These are phyloP conservation scores for Serpula lacrymans DNA, from an alignment of 768 basidiomycete genomes.

Conservation along the genomic window DNA sequence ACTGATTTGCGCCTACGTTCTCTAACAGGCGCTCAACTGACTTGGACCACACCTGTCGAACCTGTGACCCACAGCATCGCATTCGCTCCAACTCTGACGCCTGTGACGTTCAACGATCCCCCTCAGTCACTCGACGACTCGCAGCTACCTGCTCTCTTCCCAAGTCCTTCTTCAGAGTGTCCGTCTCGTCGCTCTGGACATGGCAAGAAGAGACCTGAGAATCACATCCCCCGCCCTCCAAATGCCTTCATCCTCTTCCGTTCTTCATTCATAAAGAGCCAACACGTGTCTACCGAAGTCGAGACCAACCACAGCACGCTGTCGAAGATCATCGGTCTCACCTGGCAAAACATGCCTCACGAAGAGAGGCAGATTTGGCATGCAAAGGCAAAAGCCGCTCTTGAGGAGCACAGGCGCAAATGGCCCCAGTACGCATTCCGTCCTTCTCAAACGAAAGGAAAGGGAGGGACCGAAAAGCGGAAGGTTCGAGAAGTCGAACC, in stretches of 20 bases:
- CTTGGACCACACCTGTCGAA: conserved; percentile 45
- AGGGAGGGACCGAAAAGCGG: conserved; percentile 28
- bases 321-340: conserved; percentile 81
- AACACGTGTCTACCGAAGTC: conserved; percentile 72
- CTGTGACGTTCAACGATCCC: conserved; percentile 53
- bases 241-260: conserved; percentile 89
- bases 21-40: conserved; percentile 37
- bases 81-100: conserved; percentile 58
- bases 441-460: conserved; percentile 45
- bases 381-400: conserved; percentile 65
- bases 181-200: conserved; percentile 48
- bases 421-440: conserved; percentile 77
- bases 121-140: conserved; percentile 32
- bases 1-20: conserved; percentile 13
- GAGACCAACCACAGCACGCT: conserved; percentile 83
- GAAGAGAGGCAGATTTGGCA: conserved; percentile 80
- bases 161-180: conserved; percentile 35
- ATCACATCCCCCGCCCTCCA: conserved; percentile 80
- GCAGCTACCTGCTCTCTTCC: conserved; percentile 56
- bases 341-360: conserved; percentile 75
- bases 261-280: conserved; percentile 75
- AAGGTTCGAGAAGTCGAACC: conserved; percentile 36
- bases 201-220: conserved; percentile 65
- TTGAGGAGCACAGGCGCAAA: conserved; percentile 66
- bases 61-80: conserved; percentile 40